These are phyloP conservation scores for Trypanosoma brucei DNA, from an alignment of 208 protist species.

Conservation along the genomic window DNA sequence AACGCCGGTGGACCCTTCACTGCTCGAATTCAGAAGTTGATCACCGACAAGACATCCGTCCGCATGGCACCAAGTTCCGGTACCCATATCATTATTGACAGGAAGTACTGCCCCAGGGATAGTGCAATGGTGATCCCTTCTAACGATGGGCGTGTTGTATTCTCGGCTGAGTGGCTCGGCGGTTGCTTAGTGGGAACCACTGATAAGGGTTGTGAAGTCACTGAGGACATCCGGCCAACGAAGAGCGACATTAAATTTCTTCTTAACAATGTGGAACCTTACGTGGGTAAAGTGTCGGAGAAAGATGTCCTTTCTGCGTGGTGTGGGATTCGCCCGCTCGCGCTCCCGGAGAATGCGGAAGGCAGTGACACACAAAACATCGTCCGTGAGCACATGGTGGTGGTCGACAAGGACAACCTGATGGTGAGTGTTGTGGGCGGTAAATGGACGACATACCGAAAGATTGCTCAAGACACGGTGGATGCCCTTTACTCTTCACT, in stretches of 20 bases:
- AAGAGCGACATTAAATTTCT: constrained; percentile 86
- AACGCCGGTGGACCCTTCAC: constrained; percentile 91
- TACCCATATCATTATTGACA: constrained; percentile 84
- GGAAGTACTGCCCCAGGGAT: constrained; percentile 72
- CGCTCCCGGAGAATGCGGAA: constrained; percentile 21
- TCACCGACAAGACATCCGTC: constrained; percentile 27
- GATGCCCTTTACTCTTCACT: constrained; percentile 51
- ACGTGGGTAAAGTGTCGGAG: constrained; percentile 48
- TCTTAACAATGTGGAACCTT: constrained; percentile 62
- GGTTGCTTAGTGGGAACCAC: constrained; percentile 94
- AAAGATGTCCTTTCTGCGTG: constrained; percentile 76
- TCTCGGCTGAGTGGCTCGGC: constrained; percentile 90
- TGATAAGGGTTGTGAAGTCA: constrained; percentile 67
- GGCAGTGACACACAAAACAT: constrained; percentile 67
- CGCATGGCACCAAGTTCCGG: constrained; percentile 75
- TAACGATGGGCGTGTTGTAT: constrained; percentile 92
- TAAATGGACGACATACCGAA: constrained; percentile 96
- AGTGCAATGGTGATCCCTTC: constrained; percentile 87
- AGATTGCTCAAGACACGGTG: constrained; percentile 91
- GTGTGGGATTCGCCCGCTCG: constrained; percentile 85
- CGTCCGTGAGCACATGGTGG: constrained; percentile 91
- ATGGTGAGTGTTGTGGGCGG: constrained; percentile 90
- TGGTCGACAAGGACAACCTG: constrained; percentile 44
- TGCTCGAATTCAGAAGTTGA: constrained; percentile 78
- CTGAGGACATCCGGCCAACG: constrained; percentile 49